phyloP scores from a whole-genome alignment of 164 flowering plant species.

The Piper betle region DNA sequence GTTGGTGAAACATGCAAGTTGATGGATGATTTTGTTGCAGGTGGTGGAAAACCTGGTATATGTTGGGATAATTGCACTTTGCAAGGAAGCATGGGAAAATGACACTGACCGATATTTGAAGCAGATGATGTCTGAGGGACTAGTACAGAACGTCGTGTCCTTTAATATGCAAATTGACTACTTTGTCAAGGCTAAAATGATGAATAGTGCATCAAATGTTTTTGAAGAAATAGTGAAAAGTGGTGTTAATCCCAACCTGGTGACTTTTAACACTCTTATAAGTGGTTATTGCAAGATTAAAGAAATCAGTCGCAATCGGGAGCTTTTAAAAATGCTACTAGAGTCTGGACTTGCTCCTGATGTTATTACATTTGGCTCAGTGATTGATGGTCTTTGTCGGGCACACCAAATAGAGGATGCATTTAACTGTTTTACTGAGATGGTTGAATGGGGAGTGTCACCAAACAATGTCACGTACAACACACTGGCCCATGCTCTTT shows the following conservation, averaged over 20 bases:
- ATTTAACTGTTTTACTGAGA: constrained; percentile 63
- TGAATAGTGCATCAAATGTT: constrained; percentile 38
- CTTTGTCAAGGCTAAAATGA: constrained; percentile 45
- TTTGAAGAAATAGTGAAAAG: constrained; percentile 42
- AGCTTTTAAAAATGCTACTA: constrained; percentile 50
- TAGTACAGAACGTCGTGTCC: constrained; percentile 38
- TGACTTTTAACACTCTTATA: constrained; percentile 79
- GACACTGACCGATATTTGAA: constrained; percentile 40
- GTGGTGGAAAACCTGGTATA: constrained; percentile 41
- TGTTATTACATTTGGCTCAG: constrained; percentile 63
- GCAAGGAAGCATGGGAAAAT: background rate
- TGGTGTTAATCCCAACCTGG: constrained; percentile 56
- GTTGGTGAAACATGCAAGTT: constrained; percentile 35
- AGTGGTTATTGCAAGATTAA: constrained; percentile 49
- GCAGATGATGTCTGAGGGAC: constrained; percentile 37
- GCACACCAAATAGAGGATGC: constrained; percentile 47
- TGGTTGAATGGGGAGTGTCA: constrained; percentile 68
- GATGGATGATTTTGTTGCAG: constrained; percentile 27
- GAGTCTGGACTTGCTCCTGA: constrained; percentile 60
- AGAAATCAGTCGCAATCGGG: constrained; percentile 29
- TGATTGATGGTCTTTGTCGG: constrained; percentile 75
- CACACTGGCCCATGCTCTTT: constrained; percentile 54
- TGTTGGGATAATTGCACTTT: constrained; percentile 29
- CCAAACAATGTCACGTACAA: constrained; percentile 66
- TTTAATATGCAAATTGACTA: constrained; percentile 76